Evolutionary conservation across 2,329 filamentous ascomycete species (phyloP).

Genomic region (Coniochaeta pulveracea): DNA sequence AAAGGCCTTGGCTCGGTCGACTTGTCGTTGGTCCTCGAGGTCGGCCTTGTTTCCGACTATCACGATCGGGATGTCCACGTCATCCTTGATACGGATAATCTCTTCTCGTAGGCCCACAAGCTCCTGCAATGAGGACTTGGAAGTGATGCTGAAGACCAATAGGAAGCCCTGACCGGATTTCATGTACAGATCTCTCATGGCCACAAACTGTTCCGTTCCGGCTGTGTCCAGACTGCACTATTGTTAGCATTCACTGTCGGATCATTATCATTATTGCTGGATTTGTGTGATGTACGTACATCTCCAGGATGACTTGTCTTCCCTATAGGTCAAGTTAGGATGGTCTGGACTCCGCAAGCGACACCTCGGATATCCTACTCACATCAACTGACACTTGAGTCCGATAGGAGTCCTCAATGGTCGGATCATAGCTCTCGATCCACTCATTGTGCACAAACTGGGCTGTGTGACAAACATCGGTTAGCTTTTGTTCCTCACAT

Average conservation of each 20-base stretch:
- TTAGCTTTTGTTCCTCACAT: conserved; percentile 7
- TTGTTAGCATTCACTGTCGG: conserved; percentile 16
- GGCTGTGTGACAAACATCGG: conserved; percentile 35
- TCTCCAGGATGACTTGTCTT: conserved; percentile 80
- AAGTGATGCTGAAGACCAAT: conserved; percentile 86
- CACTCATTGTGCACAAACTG: conserved; percentile 92
- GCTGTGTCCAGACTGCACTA: conserved; percentile 66
- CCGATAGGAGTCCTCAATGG: conserved; percentile 68
- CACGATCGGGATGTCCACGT: conserved; percentile 75
- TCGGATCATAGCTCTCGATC: conserved; percentile 80
- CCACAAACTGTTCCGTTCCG: conserved; percentile 49
- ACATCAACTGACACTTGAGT: conserved; percentile 76
- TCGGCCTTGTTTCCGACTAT: conserved; percentile 90
- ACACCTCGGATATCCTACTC: conserved; percentile 25
- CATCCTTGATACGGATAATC: conserved; percentile 84
- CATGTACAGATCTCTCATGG: conserved; percentile 78
- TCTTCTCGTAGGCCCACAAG: conserved; percentile 74
- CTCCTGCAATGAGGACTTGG: conserved; percentile 70
- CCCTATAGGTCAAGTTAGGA: conserved; percentile 43
- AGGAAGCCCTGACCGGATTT: conserved; percentile 87
- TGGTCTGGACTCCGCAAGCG: conserved; percentile 1
- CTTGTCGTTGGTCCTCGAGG: conserved; percentile 72
- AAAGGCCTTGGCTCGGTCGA: conserved; percentile 70
- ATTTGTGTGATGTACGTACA: conserved; percentile 39
- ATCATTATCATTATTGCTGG: conserved; percentile 17